Base-by-base conservation (phyloP, 2,329 filamentous ascomycete genomes). In the Boeremia lycopersici region DNA sequence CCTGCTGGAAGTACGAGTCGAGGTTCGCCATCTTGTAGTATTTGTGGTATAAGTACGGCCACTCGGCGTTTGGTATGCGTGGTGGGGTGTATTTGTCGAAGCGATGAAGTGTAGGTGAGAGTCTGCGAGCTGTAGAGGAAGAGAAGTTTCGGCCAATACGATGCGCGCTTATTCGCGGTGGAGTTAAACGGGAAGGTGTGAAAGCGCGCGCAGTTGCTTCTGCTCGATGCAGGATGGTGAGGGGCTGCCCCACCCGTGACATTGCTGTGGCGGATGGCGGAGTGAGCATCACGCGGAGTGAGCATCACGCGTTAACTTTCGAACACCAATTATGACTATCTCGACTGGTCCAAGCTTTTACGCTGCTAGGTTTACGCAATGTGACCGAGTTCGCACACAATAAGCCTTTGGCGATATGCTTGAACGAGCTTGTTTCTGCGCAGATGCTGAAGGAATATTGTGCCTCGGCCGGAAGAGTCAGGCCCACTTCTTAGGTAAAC, bases 1-100 rank as follows among this genome's bases (percentile, higher is more conserved):
- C 91, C 84, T 96, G 87, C 79, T 91, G 87, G 83, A 97, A 98
- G 82, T 89, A 98, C 61, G 88, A 84, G 76, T 97, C 91, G 66
- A 99, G 86, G 76, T 96, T 86, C 90, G 97, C 96, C 72, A 97
- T 98, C 39, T 60, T 65, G 66, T 74, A 68, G 65, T 69, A 77
- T 55, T 72, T 70, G 63, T 72, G 77, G 65, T 81, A 79, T 53
- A 81, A 71, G 63, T 81, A 80, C 0, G 78, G 79, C 79, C 79
- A 81, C 51, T 59, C 61, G 55, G 65, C 60, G 65, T 67, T 48
- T 11, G 63, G 51, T 25, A 64, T 49, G 46, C 65, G 53, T 46
- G 60, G 47, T 31, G 62, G 57, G 13, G 59, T 67, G 59, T 62
- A 61, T 51, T 50, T 51, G 48, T 59, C 61, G 46, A 56, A 26